Percentiles rank a stretch among this genome's conserved stretches.
phyloP scores from a whole-genome alignment of 208 protist species.

The Acanthamoeba lenticulata region DNA sequence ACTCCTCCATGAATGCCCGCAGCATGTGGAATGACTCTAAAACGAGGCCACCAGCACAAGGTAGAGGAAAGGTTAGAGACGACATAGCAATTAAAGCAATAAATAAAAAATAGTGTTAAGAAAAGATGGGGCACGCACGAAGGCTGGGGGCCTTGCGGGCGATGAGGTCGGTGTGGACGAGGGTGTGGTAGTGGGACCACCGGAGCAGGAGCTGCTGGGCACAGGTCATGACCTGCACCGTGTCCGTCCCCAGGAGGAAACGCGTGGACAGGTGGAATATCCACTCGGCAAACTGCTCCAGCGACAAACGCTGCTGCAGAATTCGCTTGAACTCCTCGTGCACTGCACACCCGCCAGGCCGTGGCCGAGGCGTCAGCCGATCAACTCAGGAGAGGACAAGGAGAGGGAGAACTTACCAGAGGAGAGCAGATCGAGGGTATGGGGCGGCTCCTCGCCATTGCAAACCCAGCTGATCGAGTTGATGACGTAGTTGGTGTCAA shows the following conservation, averaged over 20 bases:
- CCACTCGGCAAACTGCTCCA: constrained; percentile 59
- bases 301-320: constrained; percentile 27
- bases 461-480: not conserved
- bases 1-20: constrained; percentile 61
- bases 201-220: constrained; percentile 62
- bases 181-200: constrained; percentile 58
- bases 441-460: not conserved
- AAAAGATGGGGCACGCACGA: not conserved
- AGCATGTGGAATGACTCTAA: constrained; percentile 5
- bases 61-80: not conserved
- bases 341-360: not conserved
- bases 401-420: not conserved
- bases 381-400: no score
- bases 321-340: constrained; percentile 52
- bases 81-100: not conserved
- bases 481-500: constrained; percentile 36
- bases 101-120: not conserved
- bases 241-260: constrained; percentile 5
- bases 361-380: not conserved
- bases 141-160: constrained; percentile 34
- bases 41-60: not conserved
- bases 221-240: not conserved
- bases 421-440: not conserved
- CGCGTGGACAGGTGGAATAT: not conserved
- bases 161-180: constrained; percentile 52